These are phyloP conservation scores for Vicia faba DNA, from an alignment of 306 rosid genomes.

Conservation along the genomic window DNA sequence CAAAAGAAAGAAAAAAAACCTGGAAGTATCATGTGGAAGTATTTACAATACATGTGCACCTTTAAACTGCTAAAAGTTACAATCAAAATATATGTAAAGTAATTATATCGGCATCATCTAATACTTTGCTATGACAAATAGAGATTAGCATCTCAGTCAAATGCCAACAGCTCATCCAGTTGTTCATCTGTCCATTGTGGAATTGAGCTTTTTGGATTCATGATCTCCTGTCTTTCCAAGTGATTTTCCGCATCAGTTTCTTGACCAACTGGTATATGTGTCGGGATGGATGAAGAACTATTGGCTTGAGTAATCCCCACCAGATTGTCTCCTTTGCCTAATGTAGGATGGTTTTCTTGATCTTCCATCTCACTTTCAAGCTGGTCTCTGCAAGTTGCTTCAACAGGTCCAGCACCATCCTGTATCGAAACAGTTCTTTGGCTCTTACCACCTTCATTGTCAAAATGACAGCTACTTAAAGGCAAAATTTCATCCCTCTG, in stretches of 20 bases:
- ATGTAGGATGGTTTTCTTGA: slow-evolving; percentile 33
- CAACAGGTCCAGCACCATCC: slow-evolving; percentile 24
- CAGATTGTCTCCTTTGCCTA: slow-evolving; percentile 35
- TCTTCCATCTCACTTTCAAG: slow-evolving; percentile 35
- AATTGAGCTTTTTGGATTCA: slow-evolving; percentile 40
- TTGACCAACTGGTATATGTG: slow-evolving; percentile 32
- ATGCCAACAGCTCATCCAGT: slow-evolving; percentile 66
- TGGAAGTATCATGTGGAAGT: slow-evolving; percentile 11
- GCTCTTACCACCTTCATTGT: slow-evolving; percentile 36
- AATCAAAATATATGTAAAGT: not conserved
- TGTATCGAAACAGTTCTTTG: slow-evolving; percentile 16
- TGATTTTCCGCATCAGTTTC: slow-evolving; percentile 30
- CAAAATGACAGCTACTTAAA: slow-evolving; percentile 31
- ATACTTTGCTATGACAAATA: not conserved
- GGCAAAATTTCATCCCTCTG: slow-evolving; percentile 33
- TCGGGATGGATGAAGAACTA: slow-evolving; percentile 34
- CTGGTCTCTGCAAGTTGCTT: slow-evolving; percentile 26
- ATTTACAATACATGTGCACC: slow-evolving; percentile 12
- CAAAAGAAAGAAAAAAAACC: not conserved
- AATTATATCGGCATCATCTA: not conserved
- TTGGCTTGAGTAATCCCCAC: slow-evolving; percentile 23
- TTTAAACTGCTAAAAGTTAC: not conserved
- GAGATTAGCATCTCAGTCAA: slow-evolving; percentile 48
- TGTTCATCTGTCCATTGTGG: slow-evolving; percentile 91
- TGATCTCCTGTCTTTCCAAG: slow-evolving; percentile 33